Evolutionary conservation across 495 filamentous ascomycete species (phyloP).

Genomic region (Hypomontagnella monticulosa): DNA sequence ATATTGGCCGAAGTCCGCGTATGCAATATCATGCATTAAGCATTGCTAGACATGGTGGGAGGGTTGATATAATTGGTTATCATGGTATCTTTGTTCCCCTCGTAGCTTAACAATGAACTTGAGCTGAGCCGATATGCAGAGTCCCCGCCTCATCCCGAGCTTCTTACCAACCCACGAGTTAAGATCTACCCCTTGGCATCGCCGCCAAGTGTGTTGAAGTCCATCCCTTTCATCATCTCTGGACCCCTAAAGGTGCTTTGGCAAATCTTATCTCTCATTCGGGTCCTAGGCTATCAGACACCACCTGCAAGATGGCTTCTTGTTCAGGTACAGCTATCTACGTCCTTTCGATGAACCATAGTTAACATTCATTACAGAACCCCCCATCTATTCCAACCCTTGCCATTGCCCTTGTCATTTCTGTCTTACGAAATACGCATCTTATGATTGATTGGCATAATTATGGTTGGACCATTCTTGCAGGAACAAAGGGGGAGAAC

Average conservation of each 20-base stretch:
- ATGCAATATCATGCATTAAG: conserved; percentile 99
- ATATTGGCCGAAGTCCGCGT: conserved; percentile 93
- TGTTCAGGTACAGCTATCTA: conserved; percentile 65
- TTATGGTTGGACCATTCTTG: conserved; percentile 95
- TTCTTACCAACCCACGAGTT: conserved; percentile 71
- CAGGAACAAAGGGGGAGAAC: conserved; percentile 66
- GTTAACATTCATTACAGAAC: conserved; percentile 65
- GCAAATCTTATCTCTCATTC: conserved; percentile 76
- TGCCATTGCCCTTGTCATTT: conserved; percentile 73
- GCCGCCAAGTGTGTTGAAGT: conserved; percentile 69
- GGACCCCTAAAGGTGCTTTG: conserved; percentile 88
- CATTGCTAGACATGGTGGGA: conserved; percentile 82
- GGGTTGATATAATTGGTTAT: conserved; percentile 90
- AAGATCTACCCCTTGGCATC: conserved; percentile 71
- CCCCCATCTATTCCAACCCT: conserved; percentile 95
- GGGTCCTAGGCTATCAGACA: conserved; percentile 76
- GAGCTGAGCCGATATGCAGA: conserved; percentile 43
- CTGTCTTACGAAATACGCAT: conserved; percentile 79
- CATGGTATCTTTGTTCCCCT: conserved; percentile 61
- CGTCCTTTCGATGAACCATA: neutral
- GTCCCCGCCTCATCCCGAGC: conserved; percentile 73
- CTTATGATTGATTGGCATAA: conserved; percentile 99
- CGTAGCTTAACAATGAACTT: neutral
- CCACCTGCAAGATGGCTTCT: conserved; percentile 81
- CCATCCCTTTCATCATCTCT: conserved; percentile 80